These are phyloP conservation scores for Austroboletus novae-zelandiae DNA, from an alignment of 1,284 basidiomycete genomes.

Conservation along the genomic window DNA sequence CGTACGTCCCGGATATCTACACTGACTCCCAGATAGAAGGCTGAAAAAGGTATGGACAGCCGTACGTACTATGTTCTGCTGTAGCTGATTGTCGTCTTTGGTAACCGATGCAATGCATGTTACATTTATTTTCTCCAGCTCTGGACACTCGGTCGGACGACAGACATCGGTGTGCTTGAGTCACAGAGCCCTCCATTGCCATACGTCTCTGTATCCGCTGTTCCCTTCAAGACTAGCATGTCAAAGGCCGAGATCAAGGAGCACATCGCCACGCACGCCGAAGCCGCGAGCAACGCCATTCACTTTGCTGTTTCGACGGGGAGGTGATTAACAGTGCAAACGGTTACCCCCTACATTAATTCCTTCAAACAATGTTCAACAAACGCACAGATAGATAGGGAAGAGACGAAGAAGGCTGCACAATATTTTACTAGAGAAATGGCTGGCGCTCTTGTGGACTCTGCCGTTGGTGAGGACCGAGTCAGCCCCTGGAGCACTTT, in stretches of 20 bases:
- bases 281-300: no score
- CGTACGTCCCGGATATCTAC: conserved; percentile 25
- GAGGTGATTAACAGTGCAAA: conserved; percentile 17
- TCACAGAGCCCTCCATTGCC: conserved; percentile 23
- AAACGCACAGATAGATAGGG: conserved; percentile 53
- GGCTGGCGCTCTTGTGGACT: conserved; percentile 42
- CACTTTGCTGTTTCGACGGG: no score
- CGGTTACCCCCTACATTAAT: conserved; percentile 27
- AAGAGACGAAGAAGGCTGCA: conserved; percentile 49
- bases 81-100: no score
- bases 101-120: conserved; percentile 42
- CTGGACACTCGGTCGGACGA: conserved; percentile 42
- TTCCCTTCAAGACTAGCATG: conserved; percentile 34
- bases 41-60: conserved; percentile 20
- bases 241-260: conserved; percentile 19
- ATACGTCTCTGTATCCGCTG: conserved; percentile 41
- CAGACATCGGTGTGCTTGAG: conserved; percentile 26
- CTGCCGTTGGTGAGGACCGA: conserved; percentile 38
- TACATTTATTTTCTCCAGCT: conserved; percentile 15
- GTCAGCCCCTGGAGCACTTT: conserved; percentile 51
- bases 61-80: no score
- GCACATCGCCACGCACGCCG: conserved; percentile 21
- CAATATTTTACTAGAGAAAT: conserved; percentile 46
- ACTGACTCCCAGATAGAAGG: conserved; percentile 21
- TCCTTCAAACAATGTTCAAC: conserved; percentile 23